Evolutionary conservation across 176 grass and related monocot species (phyloP).

Genomic region (Aegilops tauschii): DNA sequence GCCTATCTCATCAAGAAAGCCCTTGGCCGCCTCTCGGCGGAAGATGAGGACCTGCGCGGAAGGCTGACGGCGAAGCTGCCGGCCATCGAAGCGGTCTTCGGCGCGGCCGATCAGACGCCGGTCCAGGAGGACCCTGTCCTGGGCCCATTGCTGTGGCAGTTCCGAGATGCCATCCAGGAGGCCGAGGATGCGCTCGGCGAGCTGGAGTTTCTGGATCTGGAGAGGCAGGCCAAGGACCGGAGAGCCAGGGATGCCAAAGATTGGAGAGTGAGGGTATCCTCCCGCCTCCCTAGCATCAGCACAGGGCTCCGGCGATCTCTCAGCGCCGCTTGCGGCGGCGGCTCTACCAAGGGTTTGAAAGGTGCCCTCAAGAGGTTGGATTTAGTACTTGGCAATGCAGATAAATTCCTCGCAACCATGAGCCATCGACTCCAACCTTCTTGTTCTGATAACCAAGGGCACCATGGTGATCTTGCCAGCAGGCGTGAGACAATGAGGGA

Average conservation of each 20-base stretch:
- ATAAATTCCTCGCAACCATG: neutral
- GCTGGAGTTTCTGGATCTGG: slow-evolving; percentile 19
- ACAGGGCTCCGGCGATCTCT: neutral
- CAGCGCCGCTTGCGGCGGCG: neutral
- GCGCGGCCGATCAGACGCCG: neutral
- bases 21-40: neutral
- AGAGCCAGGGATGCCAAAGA: no score
- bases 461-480: neutral
- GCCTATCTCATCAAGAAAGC: neutral
- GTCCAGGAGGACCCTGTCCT: neutral
- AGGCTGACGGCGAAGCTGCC: no score
- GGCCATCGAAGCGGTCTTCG: no score
- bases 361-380: slow-evolving; percentile 1
- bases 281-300: neutral
- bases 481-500: neutral
- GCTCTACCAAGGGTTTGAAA: neutral
- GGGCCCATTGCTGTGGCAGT: neutral
- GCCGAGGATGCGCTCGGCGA: neutral
- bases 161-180: slow-evolving; percentile 13
- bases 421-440: neutral
- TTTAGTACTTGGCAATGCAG: neutral
- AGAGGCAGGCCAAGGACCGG: neutral
- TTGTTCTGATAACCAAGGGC: neutral
- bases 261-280: neutral
- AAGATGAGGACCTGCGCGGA: neutral